A percentile compares a stretch with the other conserved stretches of the same genome.
Evolutionary conservation across 352 stramenopile species (phyloP).

Genomic region (Phytophthora tentaculata): DNA sequence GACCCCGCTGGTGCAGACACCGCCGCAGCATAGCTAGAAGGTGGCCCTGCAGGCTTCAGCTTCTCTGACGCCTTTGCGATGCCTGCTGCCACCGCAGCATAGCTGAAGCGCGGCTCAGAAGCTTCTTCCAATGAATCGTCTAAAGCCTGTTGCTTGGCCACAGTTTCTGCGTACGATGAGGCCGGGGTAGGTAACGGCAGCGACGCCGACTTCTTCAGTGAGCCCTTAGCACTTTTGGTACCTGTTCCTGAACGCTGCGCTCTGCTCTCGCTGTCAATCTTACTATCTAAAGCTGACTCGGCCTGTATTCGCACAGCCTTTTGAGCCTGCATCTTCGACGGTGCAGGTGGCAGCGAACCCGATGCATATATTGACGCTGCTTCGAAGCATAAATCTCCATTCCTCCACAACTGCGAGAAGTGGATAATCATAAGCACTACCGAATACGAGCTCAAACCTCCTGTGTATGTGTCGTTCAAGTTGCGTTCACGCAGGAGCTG

Average conservation of each 20-base stretch:
- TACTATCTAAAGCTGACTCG: constrained; percentile 16
- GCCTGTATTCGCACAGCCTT: constrained; percentile 34
- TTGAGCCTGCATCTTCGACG: constrained; percentile 30
- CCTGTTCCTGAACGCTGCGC: constrained; percentile 1
- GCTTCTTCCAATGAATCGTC: constrained; percentile 22
- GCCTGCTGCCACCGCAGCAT: constrained; percentile 72
- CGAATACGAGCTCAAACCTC: constrained; percentile 92
- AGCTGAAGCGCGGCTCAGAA: constrained; percentile 59
- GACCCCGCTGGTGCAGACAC: constrained; percentile 47
- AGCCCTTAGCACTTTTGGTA: background rate
- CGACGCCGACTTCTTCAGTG: constrained; percentile 26
- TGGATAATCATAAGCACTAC: constrained; percentile 94
- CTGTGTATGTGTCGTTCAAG: constrained; percentile 92
- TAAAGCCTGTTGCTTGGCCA: constrained; percentile 41
- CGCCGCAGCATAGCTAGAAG: constrained; percentile 73
- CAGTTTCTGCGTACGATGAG: constrained; percentile 72
- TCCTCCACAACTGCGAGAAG: constrained; percentile 79
- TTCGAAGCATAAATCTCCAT: constrained; percentile 57
- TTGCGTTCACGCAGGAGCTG: constrained; percentile 88
- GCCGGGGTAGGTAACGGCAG: constrained; percentile 29
- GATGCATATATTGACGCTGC: constrained; percentile 72
- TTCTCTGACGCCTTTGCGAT: constrained; percentile 54
- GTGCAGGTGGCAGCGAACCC: constrained; percentile 50
- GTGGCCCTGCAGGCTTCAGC: constrained; percentile 27
- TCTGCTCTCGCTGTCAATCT: constrained; percentile 14